phyloP scores from a whole-genome alignment of 148 eudicot species.

The Diospyros lotus region DNA sequence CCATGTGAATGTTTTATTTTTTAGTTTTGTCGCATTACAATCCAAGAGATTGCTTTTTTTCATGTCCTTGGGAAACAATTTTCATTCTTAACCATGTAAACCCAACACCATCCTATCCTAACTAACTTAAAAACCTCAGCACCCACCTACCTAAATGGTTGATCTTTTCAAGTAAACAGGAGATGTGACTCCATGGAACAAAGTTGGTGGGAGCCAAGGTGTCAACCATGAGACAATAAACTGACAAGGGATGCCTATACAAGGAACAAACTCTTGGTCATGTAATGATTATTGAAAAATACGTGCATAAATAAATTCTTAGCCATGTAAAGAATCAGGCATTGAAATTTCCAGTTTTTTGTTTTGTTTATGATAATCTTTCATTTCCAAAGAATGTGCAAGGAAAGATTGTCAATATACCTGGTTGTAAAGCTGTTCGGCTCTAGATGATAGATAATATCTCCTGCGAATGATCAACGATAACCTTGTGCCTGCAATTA shows the following conservation, averaged over 20 bases:
- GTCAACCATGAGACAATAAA: neutral
- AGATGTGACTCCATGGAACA: neutral
- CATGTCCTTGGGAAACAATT: neutral
- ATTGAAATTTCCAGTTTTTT: neutral
- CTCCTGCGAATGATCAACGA: slow-evolving; percentile 49
- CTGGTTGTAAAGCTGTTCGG: slow-evolving; percentile 86
- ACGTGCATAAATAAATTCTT: neutral
- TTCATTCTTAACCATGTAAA: neutral
- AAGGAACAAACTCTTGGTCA: neutral
- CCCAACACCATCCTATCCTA: neutral
- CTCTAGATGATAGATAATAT: slow-evolving; percentile 55
- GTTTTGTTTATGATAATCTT: no score
- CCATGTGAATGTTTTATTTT: neutral
- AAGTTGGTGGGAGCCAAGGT: neutral
- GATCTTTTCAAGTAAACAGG: neutral
- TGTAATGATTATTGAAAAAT: no score
- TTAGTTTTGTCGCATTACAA: neutral
- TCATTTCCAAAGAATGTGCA: neutral
- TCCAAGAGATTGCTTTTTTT: neutral
- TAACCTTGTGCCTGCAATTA: slow-evolving; percentile 42
- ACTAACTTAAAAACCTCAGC: neutral
- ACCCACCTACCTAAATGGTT: neutral
- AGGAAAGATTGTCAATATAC: slow-evolving; percentile 26
- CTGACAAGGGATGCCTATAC: neutral
- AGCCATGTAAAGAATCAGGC: neutral